phyloP scores from a whole-genome alignment of 768 basidiomycete genomes.

The Naganishia kalamii region DNA sequence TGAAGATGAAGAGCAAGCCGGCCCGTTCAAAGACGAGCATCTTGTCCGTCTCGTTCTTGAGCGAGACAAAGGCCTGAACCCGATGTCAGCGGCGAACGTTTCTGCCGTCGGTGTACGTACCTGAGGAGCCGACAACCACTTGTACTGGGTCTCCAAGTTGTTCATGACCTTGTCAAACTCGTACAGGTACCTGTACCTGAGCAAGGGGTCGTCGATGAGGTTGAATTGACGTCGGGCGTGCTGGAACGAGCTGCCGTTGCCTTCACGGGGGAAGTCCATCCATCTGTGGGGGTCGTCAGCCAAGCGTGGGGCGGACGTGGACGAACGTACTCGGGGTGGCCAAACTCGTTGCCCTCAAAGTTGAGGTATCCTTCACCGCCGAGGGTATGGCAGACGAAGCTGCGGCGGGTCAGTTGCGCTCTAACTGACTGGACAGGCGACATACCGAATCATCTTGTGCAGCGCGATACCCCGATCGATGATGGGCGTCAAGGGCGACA shows the following conservation, averaged over 20 bases:
- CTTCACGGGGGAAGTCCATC: conserved; percentile 97
- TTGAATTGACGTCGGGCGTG: conserved; percentile 97
- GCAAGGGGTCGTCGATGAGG: conserved; percentile 70
- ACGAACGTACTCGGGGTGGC: conserved; percentile 75
- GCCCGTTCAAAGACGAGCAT: conserved; percentile 89
- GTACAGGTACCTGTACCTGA: conserved; percentile 92
- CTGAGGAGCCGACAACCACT: conserved; percentile 77
- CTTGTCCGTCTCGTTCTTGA: conserved; percentile 91
- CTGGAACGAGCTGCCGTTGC: conserved; percentile 92
- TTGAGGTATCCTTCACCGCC: conserved; percentile 98
- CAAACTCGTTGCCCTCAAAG: conserved; percentile 97
- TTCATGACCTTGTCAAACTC: conserved; percentile 94
- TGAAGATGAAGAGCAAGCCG: conserved; percentile 89
- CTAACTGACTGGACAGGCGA: conserved; percentile 51
- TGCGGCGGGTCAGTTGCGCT: not conserved
- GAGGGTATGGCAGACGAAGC: conserved; percentile 74
- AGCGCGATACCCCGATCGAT: conserved; percentile 83
- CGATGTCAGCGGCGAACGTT: not conserved
- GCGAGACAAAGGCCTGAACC: conserved; percentile 75
- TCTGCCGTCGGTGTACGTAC: conserved; percentile 48
- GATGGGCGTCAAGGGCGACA: conserved; percentile 71
- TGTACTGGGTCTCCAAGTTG: conserved; percentile 65
- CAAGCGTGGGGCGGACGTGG: not conserved
- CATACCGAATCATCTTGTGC: conserved; percentile 90
- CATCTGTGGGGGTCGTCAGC: conserved; percentile 50